phyloP scores from a whole-genome alignment of 208 protist species.

The Zelonia costaricensis region DNA sequence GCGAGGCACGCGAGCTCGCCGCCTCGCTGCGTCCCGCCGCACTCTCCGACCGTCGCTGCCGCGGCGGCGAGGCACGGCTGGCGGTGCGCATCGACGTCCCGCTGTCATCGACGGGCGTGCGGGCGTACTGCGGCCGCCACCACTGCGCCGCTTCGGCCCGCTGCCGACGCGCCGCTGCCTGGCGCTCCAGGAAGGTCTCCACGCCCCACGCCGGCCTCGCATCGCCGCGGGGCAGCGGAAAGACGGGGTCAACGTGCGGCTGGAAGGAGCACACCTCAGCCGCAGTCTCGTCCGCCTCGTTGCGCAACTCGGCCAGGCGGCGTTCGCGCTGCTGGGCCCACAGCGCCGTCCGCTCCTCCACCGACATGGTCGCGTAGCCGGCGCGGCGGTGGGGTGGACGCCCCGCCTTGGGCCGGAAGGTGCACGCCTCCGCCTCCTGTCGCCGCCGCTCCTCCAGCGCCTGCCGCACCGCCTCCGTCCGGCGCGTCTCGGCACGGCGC shows the following conservation, averaged over 20 bases:
- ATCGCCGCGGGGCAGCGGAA: conserved; percentile 39
- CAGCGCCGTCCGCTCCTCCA: conserved; percentile 51
- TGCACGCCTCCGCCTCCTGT: conserved; percentile 57
- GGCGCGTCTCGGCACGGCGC: conserved; percentile 52
- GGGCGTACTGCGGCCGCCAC: conserved; percentile 45
- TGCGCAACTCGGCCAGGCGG: conserved; percentile 35
- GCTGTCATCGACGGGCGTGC: background rate
- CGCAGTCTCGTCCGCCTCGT: conserved; percentile 36
- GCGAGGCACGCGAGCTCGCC: too few species aligned
- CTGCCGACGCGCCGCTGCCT: conserved; percentile 54
- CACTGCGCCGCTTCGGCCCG: conserved; percentile 54
- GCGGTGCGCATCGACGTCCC: too few species aligned
- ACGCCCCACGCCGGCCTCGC: conserved; percentile 34
- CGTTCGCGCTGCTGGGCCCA: conserved; percentile 57
- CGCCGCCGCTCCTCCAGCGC: conserved; percentile 23
- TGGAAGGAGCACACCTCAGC: conserved; percentile 65
- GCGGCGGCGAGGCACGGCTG: background rate
- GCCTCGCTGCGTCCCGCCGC: too few species aligned
- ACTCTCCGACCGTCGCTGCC: too few species aligned
- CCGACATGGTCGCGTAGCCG: conserved; percentile 30
- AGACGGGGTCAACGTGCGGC: conserved; percentile 51
- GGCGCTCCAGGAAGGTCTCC: conserved; percentile 55
- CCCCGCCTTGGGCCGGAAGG: conserved; percentile 63
- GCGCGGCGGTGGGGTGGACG: conserved; percentile 41
- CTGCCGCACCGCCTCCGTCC: conserved; percentile 34